These are phyloP conservation scores for Phytophthora fragariae DNA, from an alignment of 352 stramenopile species.

Conservation along the genomic window DNA sequence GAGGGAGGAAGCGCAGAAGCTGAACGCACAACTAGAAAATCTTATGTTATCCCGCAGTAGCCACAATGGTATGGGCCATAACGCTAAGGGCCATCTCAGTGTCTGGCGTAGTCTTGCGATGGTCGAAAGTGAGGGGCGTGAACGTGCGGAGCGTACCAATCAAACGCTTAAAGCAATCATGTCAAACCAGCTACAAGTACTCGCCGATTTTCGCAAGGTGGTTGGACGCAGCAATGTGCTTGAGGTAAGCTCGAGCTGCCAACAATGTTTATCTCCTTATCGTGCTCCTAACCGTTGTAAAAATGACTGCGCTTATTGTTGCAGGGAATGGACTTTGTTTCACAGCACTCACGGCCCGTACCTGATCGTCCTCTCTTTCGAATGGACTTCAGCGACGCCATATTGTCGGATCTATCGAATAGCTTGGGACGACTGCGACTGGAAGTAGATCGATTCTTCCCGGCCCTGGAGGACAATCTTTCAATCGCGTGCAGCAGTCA, in stretches of 20 bases:
- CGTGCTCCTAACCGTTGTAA: neutral
- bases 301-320: neutral
- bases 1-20: slow-evolving; percentile 13
- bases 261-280: neutral
- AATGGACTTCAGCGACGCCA: slow-evolving; percentile 33
- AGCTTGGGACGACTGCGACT: slow-evolving; percentile 22
- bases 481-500: slow-evolving; percentile 19
- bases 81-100: neutral
- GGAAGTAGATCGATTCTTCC: slow-evolving; percentile 18
- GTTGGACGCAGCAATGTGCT: slow-evolving; percentile 22
- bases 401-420: slow-evolving; percentile 20
- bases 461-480: neutral
- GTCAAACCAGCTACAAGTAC: slow-evolving; percentile 25
- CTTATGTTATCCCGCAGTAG: slow-evolving; percentile 17
- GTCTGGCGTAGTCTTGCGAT: slow-evolving; percentile 24
- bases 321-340: slow-evolving; percentile 33
- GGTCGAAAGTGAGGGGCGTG: slow-evolving; percentile 29
- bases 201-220: slow-evolving; percentile 21
- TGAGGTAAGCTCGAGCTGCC: slow-evolving; percentile 8
- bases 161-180: slow-evolving; percentile 34
- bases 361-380: slow-evolving; percentile 8
- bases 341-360: slow-evolving; percentile 5
- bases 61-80: neutral
- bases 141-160: slow-evolving; percentile 34
- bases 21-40: slow-evolving; percentile 24